Conservation (phyloP, 306 rosid genomes). For the Sindora glabra region DNA sequence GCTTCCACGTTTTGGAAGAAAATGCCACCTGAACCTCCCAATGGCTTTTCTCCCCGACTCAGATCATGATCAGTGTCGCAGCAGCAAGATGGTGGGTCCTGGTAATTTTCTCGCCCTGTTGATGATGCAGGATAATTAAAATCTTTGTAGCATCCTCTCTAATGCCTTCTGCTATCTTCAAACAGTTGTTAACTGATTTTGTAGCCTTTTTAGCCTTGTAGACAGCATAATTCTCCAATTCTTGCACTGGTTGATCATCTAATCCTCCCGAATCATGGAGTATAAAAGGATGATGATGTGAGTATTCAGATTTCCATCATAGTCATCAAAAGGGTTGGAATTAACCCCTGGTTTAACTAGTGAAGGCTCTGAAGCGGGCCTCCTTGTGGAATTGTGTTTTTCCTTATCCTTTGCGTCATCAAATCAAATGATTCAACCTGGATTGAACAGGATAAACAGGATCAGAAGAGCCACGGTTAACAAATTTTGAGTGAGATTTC, state of each 20-base stretch:
- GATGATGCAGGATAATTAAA: conserved; percentile 64
- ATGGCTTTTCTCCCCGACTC: conserved; percentile 91
- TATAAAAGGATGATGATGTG: conserved; percentile 26
- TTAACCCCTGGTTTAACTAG: conserved; percentile 22
- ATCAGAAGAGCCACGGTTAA: conserved; percentile 35
- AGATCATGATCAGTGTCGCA: conserved; percentile 80
- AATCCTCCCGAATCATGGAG: conserved; percentile 73
- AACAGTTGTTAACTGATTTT: no score
- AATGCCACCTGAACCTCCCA: conserved; percentile 93
- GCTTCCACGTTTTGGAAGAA: conserved; percentile 98
- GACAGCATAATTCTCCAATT: no score
- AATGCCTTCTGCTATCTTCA: no score
- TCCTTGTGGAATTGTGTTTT: conserved; percentile 31
- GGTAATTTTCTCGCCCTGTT: conserved; percentile 91
- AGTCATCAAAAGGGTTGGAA: conserved; percentile 67
- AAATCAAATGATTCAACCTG: conserved; percentile 53
- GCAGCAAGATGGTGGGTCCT: conserved; percentile 76
- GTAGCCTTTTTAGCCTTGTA: no score
- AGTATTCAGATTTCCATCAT: conserved; percentile 22
- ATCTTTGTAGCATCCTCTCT: no score
- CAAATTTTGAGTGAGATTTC: conserved; percentile 53
- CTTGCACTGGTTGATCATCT: conserved; percentile 72
- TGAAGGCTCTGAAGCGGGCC: conserved; percentile 28
- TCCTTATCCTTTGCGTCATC: conserved; percentile 27
- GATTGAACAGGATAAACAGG: conserved; percentile 34